These are phyloP conservation scores for Naumovozyma dairenensis DNA, from an alignment of 805 yeast species.

Conservation along the genomic window DNA sequence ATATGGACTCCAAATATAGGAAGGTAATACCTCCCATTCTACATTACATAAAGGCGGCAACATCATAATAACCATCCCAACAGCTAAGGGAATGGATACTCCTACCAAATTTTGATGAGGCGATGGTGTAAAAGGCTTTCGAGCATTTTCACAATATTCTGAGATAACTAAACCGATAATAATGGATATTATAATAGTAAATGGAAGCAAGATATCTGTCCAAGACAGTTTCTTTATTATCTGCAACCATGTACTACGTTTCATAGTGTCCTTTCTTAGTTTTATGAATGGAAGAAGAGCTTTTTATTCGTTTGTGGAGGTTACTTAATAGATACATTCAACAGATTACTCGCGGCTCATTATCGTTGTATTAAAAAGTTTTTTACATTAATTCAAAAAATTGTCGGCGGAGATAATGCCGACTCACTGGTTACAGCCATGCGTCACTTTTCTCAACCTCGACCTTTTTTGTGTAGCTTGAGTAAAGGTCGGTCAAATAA, in stretches of 20 bases:
- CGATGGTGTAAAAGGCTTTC: conserved; percentile 29
- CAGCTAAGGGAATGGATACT: conserved; percentile 38
- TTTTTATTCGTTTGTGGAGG: too few species aligned
- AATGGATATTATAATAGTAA: conserved; percentile 31
- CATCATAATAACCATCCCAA: conserved; percentile 48
- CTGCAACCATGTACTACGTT: conserved; percentile 1
- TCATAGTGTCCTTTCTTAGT: neutral
- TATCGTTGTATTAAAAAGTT: too few species aligned
- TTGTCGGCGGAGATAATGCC: too few species aligned
- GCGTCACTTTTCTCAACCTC: too few species aligned
- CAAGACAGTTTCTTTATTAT: conserved; percentile 17
- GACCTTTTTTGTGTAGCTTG: too few species aligned
- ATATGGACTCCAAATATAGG: conserved; percentile 15
- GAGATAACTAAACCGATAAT: conserved; percentile 33
- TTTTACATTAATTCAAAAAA: too few species aligned
- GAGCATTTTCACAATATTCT: conserved; percentile 32
- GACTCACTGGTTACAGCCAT: too few species aligned
- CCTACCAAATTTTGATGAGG: conserved; percentile 26
- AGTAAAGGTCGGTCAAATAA: too few species aligned
- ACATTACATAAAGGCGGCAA: conserved; percentile 47
- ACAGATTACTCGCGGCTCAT: too few species aligned
- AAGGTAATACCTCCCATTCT: conserved; percentile 38
- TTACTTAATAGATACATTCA: too few species aligned
- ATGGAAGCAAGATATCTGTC: conserved; percentile 31
- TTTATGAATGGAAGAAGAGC: too few species aligned